Base-by-base conservation (phyloP, 176 grass and related monocot genomes). In the maize (Zea mays) region DNA sequence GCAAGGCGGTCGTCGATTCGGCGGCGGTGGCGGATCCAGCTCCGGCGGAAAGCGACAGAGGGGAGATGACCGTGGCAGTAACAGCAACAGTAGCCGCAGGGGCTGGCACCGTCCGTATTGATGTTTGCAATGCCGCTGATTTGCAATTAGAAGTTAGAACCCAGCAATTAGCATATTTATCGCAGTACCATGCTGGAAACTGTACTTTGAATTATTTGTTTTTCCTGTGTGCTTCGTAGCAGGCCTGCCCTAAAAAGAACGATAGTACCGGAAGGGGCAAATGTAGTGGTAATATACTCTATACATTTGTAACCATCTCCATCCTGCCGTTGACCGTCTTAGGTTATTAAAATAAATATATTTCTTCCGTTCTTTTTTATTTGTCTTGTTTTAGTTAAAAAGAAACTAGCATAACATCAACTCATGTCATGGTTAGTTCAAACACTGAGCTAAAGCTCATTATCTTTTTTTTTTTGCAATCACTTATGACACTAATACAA, bases 101-200 rank as follows among this genome's bases (percentile, higher is more conserved):
- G 72, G 87, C 55, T 65, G 88, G 3, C 84, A 83, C 67, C 84
- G 84, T 8, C 88, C 71, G 0, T 90, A 86, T 42, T 83, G 80
- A 80, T 84, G 9, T 55, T 36, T 43, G 44, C 56, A 20, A 1
- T 4, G 21, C 6, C 17, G 19, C 8, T 83, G 27, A 58, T 61
- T 59, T 27, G 19, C 57, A 27, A 4, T 60, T 62, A 61, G 59
- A 63, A 34, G 38, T 9, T 71, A 34, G 67, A 36, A 48, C 35
- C 8, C 17, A 27, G 48, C 7, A 7, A 15, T 56, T 60, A 62
- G 59, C 59, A 58, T 19, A 12, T 66, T 39, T 41, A 6, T 77
- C 20, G 10, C 3, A 49, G 34, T 77, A 65, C 15, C 69, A 10
- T 27, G 46, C 21, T 49, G 44, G 6, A 70, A 50, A 9, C 20